Conservation (phyloP, 169 alveolate genomes). For the Plasmodium chabaudi region DNA sequence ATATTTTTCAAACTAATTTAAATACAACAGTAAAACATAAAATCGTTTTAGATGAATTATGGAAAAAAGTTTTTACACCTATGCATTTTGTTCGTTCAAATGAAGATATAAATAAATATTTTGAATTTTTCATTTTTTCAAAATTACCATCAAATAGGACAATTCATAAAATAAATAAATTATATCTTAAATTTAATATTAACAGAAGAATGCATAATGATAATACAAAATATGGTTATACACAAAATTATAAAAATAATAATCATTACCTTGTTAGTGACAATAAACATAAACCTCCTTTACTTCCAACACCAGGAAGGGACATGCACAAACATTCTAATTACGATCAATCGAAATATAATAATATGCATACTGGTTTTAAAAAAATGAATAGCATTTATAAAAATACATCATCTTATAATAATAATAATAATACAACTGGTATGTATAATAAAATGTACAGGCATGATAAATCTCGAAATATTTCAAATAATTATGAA, state of each 20-base stretch:
- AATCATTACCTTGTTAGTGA: not conserved
- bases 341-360: not conserved
- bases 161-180: not conserved
- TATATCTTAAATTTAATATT: slow-evolving; percentile 22
- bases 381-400: slow-evolving; percentile 17
- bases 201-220: not conserved
- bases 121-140: slow-evolving; percentile 30
- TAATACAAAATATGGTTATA: not conserved
- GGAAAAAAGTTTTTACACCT: slow-evolving; percentile 41
- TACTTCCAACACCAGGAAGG: slow-evolving; percentile 17
- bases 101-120: slow-evolving; percentile 30
- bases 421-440: not conserved
- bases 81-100: slow-evolving; percentile 35
- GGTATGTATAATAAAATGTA: slow-evolving; percentile 6
- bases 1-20: slow-evolving; percentile 29
- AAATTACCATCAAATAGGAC: not conserved
- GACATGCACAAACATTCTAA: not conserved
- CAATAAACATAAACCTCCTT: slow-evolving; percentile 38
- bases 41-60: slow-evolving; percentile 19
- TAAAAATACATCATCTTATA: not conserved
- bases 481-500: slow-evolving; percentile 11
- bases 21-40: slow-evolving; percentile 12
- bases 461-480: slow-evolving; percentile 17
- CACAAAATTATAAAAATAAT: not conserved
- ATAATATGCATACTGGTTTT: not conserved